phyloP scores from a whole-genome alignment of 805 yeast genomes.

The Jamesozyma piceae region DNA sequence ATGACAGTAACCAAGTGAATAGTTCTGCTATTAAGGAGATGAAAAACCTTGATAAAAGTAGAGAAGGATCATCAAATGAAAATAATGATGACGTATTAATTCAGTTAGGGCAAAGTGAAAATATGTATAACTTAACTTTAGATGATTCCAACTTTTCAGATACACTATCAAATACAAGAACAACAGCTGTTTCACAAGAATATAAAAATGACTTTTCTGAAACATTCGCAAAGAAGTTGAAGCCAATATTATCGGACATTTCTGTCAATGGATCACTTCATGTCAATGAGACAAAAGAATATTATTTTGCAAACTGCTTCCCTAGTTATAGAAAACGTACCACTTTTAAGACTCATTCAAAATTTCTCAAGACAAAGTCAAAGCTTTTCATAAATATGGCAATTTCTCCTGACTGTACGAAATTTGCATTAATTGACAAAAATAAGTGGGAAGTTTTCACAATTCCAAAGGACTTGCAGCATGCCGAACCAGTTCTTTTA shows the following conservation, averaged over 20 bases:
- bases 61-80: slow-evolving; percentile 5
- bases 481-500: slow-evolving; percentile 40
- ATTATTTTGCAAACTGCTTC: slow-evolving; percentile 65
- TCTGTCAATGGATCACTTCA: background rate
- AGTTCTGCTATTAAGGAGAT: background rate
- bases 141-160: slow-evolving; percentile 6
- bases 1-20: background rate
- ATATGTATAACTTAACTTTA: background rate
- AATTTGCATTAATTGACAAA: slow-evolving; percentile 57
- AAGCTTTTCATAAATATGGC: slow-evolving; percentile 47
- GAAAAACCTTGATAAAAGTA: background rate
- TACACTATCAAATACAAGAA: slow-evolving; percentile 19
- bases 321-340: slow-evolving; percentile 65
- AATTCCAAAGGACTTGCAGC: slow-evolving; percentile 28
- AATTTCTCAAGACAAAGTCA: slow-evolving; percentile 39
- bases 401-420: slow-evolving; percentile 53
- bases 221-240: background rate
- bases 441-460: slow-evolving; percentile 66
- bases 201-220: background rate
- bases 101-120: background rate
- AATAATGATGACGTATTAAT: background rate
- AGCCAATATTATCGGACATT: background rate
- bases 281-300: slow-evolving; percentile 43
- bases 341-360: slow-evolving; percentile 45
- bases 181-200: slow-evolving; percentile 5